Evolutionary conservation across 139 green algal genomes (phyloP).

Genomic region (Haematococcus sp.): DNA sequence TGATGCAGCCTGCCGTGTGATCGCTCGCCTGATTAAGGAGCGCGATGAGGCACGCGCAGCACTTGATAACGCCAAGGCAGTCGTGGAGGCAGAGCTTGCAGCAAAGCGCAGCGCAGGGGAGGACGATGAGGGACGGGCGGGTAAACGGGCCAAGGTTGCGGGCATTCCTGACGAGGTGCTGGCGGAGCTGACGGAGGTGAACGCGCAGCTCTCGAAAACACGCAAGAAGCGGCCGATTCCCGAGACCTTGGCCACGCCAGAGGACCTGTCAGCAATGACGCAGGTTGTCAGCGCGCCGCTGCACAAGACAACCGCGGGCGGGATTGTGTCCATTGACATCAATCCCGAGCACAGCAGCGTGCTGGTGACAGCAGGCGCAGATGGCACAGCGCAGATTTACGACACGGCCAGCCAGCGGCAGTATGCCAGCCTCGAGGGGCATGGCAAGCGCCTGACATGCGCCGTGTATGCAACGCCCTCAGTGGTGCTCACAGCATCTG

Average conservation of each 20-base stretch:
- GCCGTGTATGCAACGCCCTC: conserved; percentile 12
- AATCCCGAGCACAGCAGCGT: conserved; percentile 45
- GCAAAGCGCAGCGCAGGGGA: conserved; percentile 25
- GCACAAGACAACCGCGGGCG: conserved; percentile 84
- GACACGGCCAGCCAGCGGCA: conserved; percentile 50
- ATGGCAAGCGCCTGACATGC: conserved; percentile 79
- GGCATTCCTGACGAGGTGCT: conserved; percentile 42
- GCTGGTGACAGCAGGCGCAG: conserved; percentile 67
- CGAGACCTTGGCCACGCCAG: conserved; percentile 53
- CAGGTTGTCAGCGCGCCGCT: conserved; percentile 70
- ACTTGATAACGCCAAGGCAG: conserved; percentile 33
- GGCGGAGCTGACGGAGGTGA: conserved; percentile 32
- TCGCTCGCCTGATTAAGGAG: conserved; percentile 80
- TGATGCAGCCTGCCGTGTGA: conserved; percentile 88
- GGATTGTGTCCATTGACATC: conserved; percentile 76
- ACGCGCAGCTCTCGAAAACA: conserved; percentile 52
- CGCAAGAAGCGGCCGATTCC: conserved; percentile 83
- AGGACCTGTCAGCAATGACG: conserved; percentile 58
- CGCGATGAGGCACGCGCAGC: conserved; percentile 71
- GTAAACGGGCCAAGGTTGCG: conserved; percentile 27
- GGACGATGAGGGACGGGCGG: conserved; percentile 12
- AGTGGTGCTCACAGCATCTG: conserved; percentile 68
- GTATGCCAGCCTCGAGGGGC: conserved; percentile 64
- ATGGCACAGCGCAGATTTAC: conserved; percentile 76
- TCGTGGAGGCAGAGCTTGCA: conserved; percentile 19